These are phyloP conservation scores for Flaveria floridana DNA, from an alignment of 140 eudicot genomes.

Conservation along the genomic window DNA sequence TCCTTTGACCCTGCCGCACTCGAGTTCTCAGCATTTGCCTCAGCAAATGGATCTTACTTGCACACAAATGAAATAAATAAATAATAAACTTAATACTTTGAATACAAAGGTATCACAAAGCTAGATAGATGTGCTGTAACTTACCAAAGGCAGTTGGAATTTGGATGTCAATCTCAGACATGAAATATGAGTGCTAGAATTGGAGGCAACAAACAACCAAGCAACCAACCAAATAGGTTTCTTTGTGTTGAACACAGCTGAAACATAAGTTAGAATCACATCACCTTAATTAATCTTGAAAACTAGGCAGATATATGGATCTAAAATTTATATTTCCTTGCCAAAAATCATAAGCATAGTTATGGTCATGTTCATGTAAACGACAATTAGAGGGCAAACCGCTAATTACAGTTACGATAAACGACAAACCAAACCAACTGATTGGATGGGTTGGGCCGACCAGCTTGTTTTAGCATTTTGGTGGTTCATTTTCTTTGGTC, in stretches of 20 bases:
- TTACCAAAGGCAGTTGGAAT: conserved; percentile 66
- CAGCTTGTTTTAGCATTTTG: not conserved
- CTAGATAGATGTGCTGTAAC: not conserved
- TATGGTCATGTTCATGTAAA: not conserved
- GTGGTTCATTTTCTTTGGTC: not conserved
- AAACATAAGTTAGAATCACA: conserved; percentile 20
- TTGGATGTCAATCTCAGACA: conserved; percentile 76
- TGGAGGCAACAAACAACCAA: conserved; percentile 34
- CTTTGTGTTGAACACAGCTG: conserved; percentile 34
- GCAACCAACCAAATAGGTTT: conserved; percentile 22
- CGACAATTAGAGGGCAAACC: not conserved
- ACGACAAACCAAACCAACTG: not conserved
- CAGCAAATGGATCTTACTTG: conserved; percentile 65
- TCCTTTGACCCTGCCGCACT: conserved; percentile 71
- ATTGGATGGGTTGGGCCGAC: not conserved
- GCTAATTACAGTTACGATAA: not conserved
- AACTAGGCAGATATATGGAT: not conserved
- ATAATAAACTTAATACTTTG: not conserved
- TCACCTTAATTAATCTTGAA: not conserved
- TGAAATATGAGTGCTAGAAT: conserved; percentile 56
- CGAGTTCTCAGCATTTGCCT: conserved; percentile 81
- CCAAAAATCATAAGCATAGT: not conserved
- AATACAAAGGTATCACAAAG: not conserved
- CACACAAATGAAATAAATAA: conserved; percentile 18
- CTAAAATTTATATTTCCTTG: not conserved